These are phyloP conservation scores for Emmonsiellopsis sp. DNA, from an alignment of 2,329 filamentous ascomycete genomes.

Conservation along the genomic window DNA sequence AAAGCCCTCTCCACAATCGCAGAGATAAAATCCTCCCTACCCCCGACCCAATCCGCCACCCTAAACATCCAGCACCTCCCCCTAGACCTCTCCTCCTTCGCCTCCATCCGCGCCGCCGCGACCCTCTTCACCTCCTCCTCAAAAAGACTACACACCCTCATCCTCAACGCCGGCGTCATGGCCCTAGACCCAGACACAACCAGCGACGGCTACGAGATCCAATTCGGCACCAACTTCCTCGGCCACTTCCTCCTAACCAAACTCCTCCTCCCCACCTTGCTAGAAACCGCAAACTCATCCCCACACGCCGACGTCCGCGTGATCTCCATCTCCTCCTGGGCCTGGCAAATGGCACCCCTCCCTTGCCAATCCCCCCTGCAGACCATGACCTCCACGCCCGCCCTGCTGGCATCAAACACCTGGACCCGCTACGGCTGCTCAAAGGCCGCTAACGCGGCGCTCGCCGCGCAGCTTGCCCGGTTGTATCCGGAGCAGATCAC, in stretches of 20 bases:
- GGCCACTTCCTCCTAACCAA: slow-evolving; percentile 38
- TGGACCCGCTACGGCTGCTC: slow-evolving; percentile 43
- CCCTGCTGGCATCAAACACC: slow-evolving; percentile 25
- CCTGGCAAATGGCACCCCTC: slow-evolving; percentile 23
- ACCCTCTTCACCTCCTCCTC: slow-evolving; percentile 25
- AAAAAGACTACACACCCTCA: slow-evolving; percentile 34
- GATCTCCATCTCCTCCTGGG: slow-evolving; percentile 29
- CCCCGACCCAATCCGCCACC: slow-evolving; percentile 11
- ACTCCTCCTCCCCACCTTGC: slow-evolving; percentile 32
- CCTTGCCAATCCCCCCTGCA: slow-evolving; percentile 11
- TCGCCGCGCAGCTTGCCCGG: slow-evolving; percentile 37
- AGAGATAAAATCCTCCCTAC: slow-evolving; percentile 25
- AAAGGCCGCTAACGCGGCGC: slow-evolving; percentile 42
- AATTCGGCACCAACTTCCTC: slow-evolving; percentile 39
- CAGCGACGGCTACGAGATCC: slow-evolving; percentile 34
- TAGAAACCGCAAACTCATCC: slow-evolving; percentile 22
- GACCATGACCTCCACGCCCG: slow-evolving; percentile 29
- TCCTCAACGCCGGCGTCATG: slow-evolving; percentile 42
- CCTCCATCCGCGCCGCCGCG: slow-evolving; percentile 38
- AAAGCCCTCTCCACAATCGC: slow-evolving; percentile 38
- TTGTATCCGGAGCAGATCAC: slow-evolving; percentile 32
- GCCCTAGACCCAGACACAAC: slow-evolving; percentile 28
- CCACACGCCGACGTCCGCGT: slow-evolving; percentile 23
- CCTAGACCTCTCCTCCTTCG: slow-evolving; percentile 43
- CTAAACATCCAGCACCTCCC: slow-evolving; percentile 36